A percentile compares a stretch with the other conserved stretches of the same genome.
phyloP scores from a whole-genome alignment of 176 grass and related monocot genomes.

The Raddia guianensis region DNA sequence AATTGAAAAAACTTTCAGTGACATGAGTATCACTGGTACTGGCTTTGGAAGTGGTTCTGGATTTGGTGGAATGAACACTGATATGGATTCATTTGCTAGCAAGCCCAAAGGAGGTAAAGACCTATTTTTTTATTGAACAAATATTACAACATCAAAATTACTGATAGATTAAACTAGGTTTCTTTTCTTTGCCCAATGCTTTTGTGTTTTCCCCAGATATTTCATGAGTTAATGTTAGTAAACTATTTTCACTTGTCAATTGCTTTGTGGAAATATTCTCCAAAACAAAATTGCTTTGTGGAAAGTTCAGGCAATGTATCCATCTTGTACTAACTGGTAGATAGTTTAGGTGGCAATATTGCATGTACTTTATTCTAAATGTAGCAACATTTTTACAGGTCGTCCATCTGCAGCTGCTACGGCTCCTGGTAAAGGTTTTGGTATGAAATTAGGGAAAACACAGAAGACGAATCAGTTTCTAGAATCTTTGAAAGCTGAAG shows the following conservation, averaged over 20 bases:
- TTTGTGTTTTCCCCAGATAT: conserved; percentile 25
- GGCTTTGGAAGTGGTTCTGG: conserved; percentile 77
- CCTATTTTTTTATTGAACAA: background rate
- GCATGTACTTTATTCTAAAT: conserved; percentile 23
- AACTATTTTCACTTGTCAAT: background rate
- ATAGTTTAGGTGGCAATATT: background rate
- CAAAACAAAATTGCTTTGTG: background rate
- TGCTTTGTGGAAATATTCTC: background rate
- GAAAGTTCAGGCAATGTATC: background rate
- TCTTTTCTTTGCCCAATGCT: conserved; percentile 19
- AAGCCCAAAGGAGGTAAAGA: conserved; percentile 62
- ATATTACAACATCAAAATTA: background rate
- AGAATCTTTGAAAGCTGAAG: conserved; percentile 87
- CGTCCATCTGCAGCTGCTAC: conserved; percentile 58
- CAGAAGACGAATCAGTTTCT: conserved; percentile 88
- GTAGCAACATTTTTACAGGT: conserved; percentile 35
- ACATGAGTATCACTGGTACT: conserved; percentile 69
- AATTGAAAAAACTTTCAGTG: conserved; percentile 62
- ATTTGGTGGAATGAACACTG: conserved; percentile 61
- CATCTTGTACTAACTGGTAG: conserved; percentile 19
- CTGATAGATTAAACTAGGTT: background rate
- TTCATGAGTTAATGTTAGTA: background rate
- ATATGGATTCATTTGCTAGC: conserved; percentile 61
- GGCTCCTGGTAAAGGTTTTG: conserved; percentile 75
- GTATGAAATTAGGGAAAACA: conserved; percentile 85